A percentile compares a stretch with the other conserved stretches of the same genome.
phyloP scores from a whole-genome alignment of 192 early-diverging fungal genomes.

The Coemansia sp. region DNA sequence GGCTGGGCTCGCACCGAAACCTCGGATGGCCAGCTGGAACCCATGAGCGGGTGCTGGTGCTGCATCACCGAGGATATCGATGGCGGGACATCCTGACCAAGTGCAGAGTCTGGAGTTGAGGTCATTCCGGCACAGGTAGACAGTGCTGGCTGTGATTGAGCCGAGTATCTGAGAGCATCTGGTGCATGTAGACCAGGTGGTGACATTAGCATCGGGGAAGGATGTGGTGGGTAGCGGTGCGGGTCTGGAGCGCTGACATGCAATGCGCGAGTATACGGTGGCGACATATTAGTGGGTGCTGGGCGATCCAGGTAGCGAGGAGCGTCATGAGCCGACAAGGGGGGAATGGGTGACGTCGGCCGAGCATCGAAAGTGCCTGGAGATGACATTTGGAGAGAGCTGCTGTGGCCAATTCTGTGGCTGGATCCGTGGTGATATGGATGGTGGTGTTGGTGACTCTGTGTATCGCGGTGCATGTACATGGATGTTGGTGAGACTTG shows the following conservation, averaged over 20 bases:
- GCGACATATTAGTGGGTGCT: neutral
- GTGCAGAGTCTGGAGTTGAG: neutral
- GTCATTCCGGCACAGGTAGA: neutral
- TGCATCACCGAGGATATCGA: conserved; percentile 6
- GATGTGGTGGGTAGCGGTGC: conserved; percentile 1
- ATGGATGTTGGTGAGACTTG: conserved; percentile 11
- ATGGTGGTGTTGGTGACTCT: neutral
- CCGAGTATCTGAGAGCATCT: neutral
- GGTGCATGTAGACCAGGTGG: neutral
- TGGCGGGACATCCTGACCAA: conserved; percentile 8
- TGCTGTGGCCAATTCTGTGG: neutral
- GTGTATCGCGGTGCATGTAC: conserved; percentile 3
- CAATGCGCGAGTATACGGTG: neutral
- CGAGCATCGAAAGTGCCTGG: conserved; percentile 8
- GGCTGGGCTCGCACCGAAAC: neutral
- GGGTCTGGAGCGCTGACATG: conserved; percentile 6
- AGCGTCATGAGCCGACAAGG: neutral
- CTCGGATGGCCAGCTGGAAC: neutral
- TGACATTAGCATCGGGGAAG: neutral
- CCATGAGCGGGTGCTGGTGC: neutral
- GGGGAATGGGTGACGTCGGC: conserved; percentile 3
- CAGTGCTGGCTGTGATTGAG: neutral
- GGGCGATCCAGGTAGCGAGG: conserved; percentile 2
- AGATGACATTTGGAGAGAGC: conserved; percentile 11
- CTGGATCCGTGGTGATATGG: conserved; percentile 1